A percentile compares a stretch with the other conserved stretches of the same genome.
phyloP scores from a whole-genome alignment of 108 stramenopile genomes.

The Fistulifera pelliculosa region DNA sequence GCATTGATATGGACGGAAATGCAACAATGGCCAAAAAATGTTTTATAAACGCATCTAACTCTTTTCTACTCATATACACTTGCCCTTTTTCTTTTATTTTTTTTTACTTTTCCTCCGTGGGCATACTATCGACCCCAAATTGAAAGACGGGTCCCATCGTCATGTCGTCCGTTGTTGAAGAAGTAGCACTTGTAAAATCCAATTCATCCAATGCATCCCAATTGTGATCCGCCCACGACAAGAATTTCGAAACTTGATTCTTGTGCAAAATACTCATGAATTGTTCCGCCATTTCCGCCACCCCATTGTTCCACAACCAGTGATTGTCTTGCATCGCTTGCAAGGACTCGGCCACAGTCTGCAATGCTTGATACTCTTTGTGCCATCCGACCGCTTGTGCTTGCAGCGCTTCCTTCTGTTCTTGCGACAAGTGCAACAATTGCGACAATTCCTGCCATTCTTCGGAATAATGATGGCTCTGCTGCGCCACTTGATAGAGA shows the following conservation, averaged over 20 bases:
- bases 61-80: too few relatives aligned
- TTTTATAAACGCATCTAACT: too few relatives aligned
- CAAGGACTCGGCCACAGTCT: constrained; percentile 48
- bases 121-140: constrained; percentile 62
- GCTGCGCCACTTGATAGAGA: constrained; percentile 20
- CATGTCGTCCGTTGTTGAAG: too few relatives aligned
- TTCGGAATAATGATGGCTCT: background rate
- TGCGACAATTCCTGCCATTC: constrained; percentile 47
- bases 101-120: constrained; percentile 2
- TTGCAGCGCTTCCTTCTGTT: constrained; percentile 39
- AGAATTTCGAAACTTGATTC: constrained; percentile 75
- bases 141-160: constrained; percentile 51
- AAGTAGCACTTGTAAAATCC: constrained; percentile 58
- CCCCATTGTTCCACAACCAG: constrained; percentile 76
- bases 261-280: constrained; percentile 76
- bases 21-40: too few relatives aligned
- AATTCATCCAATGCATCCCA: constrained; percentile 76
- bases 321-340: constrained; percentile 56
- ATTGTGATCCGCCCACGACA: constrained; percentile 83
- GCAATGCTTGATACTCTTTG: constrained; percentile 56
- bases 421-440: constrained; percentile 43
- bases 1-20: too few relatives aligned
- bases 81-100: too few relatives aligned
- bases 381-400: constrained; percentile 34
- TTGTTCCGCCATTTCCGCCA: constrained; percentile 54